These are phyloP conservation scores for Fraxinus albicans DNA, from an alignment of 305 asterid genomes.

Conservation along the genomic window DNA sequence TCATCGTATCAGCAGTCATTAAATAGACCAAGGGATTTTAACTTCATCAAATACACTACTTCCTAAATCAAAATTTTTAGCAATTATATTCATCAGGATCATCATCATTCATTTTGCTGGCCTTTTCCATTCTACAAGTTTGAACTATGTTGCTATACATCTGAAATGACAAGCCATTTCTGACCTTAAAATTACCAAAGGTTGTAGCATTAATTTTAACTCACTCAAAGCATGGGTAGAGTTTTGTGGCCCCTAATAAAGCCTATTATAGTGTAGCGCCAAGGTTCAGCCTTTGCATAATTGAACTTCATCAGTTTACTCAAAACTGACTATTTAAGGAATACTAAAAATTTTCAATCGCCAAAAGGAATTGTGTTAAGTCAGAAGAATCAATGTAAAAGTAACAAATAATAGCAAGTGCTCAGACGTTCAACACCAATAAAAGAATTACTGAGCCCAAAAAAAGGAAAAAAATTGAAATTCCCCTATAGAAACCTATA, in stretches of 20 bases:
- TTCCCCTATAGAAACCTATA: constrained; percentile 18
- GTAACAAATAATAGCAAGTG: background rate
- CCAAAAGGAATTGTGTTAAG: background rate
- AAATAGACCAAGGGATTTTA: background rate
- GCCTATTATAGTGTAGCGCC: background rate
- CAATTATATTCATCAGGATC: background rate
- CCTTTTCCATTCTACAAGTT: background rate
- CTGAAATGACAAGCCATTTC: background rate
- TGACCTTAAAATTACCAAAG: background rate
- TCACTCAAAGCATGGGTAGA: background rate
- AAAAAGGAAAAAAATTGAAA: background rate
- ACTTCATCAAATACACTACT: background rate
- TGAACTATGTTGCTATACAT: background rate
- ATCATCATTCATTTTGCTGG: background rate
- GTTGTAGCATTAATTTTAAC: background rate
- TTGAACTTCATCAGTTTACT: background rate
- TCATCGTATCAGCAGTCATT: background rate
- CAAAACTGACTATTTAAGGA: background rate
- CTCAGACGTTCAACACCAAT: background rate
- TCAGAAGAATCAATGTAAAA: background rate
- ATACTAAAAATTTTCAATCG: background rate
- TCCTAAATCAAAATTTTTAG: background rate
- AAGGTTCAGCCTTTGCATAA: background rate
- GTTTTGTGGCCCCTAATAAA: background rate
- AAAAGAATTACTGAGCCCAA: constrained; percentile 7